Conservation (phyloP, 345 rosid genomes). For the Erodium maritimum region DNA sequence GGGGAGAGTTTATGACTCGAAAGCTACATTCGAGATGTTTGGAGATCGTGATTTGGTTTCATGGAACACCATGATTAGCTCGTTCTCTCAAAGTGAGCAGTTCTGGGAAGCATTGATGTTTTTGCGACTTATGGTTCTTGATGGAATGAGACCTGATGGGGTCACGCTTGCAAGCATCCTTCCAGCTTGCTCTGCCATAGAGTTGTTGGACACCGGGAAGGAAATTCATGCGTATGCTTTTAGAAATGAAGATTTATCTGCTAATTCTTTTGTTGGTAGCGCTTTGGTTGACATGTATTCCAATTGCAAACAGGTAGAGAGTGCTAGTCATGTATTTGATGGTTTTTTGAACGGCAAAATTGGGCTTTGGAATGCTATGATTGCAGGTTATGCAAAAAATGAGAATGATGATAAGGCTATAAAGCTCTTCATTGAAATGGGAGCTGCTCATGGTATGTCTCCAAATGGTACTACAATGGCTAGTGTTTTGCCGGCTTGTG, state of each 20-base stretch:
- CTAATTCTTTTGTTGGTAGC: constrained; percentile 78
- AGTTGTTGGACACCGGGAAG: constrained; percentile 47
- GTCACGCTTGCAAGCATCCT: constrained; percentile 77
- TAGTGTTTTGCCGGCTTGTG: constrained; percentile 62
- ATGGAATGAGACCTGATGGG: constrained; percentile 61
- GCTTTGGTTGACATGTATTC: constrained; percentile 94
- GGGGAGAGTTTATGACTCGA: constrained; percentile 36
- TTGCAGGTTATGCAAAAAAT: constrained; percentile 72
- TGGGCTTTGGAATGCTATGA: constrained; percentile 88
- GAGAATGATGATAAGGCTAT: constrained; percentile 57
- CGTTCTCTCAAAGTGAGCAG: constrained; percentile 49
- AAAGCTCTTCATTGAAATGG: constrained; percentile 62
- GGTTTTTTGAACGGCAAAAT: constrained; percentile 28
- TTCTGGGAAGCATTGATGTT: constrained; percentile 46
- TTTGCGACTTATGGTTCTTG: constrained; percentile 38
- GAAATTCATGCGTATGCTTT: constrained; percentile 79
- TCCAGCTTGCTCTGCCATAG: constrained; percentile 72
- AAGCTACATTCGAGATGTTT: constrained; percentile 32
- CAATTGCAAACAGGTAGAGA: constrained; percentile 52
- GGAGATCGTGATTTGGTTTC: constrained; percentile 65
- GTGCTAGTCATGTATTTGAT: constrained; percentile 58
- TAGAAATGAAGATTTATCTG: constrained; percentile 42
- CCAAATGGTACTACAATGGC: constrained; percentile 85
- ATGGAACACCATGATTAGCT: constrained; percentile 75
- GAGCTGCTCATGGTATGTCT: constrained; percentile 33